Conservation (phyloP, 106 monocot genomes). For the Vanilla planifolia region DNA sequence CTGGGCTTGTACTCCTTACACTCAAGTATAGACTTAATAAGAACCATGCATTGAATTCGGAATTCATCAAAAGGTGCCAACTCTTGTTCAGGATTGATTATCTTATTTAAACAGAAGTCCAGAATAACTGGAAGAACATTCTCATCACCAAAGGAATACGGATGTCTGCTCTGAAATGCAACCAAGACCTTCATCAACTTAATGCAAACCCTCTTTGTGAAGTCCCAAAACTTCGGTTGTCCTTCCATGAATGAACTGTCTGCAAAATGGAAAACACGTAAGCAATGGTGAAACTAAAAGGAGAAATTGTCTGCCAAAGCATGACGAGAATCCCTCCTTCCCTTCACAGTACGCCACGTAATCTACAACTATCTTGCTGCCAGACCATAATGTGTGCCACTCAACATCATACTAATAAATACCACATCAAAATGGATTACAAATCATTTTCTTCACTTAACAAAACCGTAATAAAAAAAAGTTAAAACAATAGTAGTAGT, state of each 20-base stretch:
- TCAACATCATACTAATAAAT: neutral
- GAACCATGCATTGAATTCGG: constrained; percentile 91
- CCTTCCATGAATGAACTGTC: constrained; percentile 54
- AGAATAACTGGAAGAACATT: constrained; percentile 52
- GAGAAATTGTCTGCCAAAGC: too few species aligned
- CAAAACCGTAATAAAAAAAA: too few species aligned
- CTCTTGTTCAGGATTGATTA: constrained; percentile 63
- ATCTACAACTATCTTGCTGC: neutral
- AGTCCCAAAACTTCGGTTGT: constrained; percentile 47
- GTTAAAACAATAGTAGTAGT: too few species aligned
- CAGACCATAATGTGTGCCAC: neutral
- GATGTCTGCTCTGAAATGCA: constrained; percentile 72
- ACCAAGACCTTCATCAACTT: constrained; percentile 80
- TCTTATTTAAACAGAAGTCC: constrained; percentile 80
- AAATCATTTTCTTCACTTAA: too few species aligned
- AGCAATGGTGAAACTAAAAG: too few species aligned
- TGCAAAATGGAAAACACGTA: too few species aligned
- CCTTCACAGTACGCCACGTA: too few species aligned
- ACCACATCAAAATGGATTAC: too few species aligned
- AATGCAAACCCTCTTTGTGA: constrained; percentile 62
- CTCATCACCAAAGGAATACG: constrained; percentile 79
- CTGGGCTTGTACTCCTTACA: constrained; percentile 87
- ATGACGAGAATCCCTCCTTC: too few species aligned
- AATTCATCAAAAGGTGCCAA: constrained; percentile 55
- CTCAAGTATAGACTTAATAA: constrained; percentile 76